Evolutionary conservation across 805 yeast genomes (phyloP), one percentile per base, ranked within the genome.

Genomic region (Saccharomyces mikatae): DNA sequence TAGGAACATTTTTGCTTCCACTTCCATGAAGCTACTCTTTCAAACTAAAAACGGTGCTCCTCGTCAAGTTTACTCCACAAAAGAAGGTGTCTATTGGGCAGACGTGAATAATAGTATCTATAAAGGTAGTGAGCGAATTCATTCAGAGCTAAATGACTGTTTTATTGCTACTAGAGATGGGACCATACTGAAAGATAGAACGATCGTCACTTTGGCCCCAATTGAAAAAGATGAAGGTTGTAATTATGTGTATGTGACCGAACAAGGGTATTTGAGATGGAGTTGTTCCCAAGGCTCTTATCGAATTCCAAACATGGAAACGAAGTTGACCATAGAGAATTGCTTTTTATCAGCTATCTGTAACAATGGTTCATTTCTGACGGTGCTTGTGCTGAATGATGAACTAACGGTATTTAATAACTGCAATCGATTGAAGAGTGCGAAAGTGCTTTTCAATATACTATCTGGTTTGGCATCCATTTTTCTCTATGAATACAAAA

Each of bases 31-130:
- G 44, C 24, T 21, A 36, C 10, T 36, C 9, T 36, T 36, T 13
- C 21, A 36, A 21, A 36, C 24, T 9, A 17, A 21, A 36, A 17
- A 36, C 44, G 24, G 24, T n/a, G 44, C 24, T 21, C 44, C 44
- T 36, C 44, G 10, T 17, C 44, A 36, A 36, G 44, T 36, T 21
- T 36, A 36, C 24, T 9, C 44, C 36, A 53, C 60, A 10, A 41
- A 52, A 10, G 29, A 51, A 6, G 55, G 59, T 10, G 17, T 60
- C 11, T 60, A 55, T 54, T 58, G 62, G 63, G 46, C 44, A 31
- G 53, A 52, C 44, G 47, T 41, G 3, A 14, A 48, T 28, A 58
- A 58, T 3, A 27, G 27, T 5, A 36, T 62, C 3, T 56, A 49
- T 28, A 32, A 49, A 13, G 47, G 54, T 10, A 52, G 47, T 26